A percentile compares a stretch with the other conserved stretches of the same genome.
Conservation (phyloP, 1,284 basidiomycete genomes). For the Microbotryum lychnidis-dioicae region DNA sequence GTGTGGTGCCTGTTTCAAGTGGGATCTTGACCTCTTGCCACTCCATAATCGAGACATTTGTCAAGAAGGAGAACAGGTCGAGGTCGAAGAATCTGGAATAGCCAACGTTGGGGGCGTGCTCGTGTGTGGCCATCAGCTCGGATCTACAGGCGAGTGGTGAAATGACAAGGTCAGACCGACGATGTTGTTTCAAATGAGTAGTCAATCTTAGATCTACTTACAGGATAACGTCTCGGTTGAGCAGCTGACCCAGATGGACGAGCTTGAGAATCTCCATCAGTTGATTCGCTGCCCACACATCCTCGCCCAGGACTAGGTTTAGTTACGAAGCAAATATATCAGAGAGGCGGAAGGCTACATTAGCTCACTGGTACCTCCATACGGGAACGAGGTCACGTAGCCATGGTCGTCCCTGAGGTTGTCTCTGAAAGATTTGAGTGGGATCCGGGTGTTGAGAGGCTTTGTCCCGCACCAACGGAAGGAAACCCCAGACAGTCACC, state of each 20-base stretch:
- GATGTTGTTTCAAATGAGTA: neutral
- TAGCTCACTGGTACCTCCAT: conserved; percentile 25
- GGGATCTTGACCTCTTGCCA: conserved; percentile 29
- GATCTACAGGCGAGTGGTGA: conserved; percentile 5
- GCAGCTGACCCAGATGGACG: conserved; percentile 22
- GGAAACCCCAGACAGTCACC: neutral
- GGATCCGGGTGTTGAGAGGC: conserved; percentile 21
- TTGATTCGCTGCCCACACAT: conserved; percentile 18
- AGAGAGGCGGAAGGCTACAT: neutral
- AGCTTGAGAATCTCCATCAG: conserved; percentile 29
- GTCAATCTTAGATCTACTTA: neutral
- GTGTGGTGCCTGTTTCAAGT: conserved; percentile 21
- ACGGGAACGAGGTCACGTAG: conserved; percentile 29
- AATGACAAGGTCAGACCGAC: accelerated
- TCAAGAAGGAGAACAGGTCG: conserved; percentile 14
- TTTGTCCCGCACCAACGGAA: neutral
- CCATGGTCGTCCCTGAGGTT: conserved; percentile 16
- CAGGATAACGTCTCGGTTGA: conserved; percentile 23
- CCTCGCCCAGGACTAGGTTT: neutral
- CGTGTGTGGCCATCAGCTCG: conserved; percentile 23
- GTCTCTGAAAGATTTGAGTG: conserved; percentile 22
- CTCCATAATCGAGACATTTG: conserved; percentile 25
- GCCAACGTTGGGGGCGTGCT: conserved; percentile 21
- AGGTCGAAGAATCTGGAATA: conserved; percentile 28
- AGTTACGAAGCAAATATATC: neutral